Conservation (phyloP, 2,329 filamentous ascomycete species). For the Aspergillus nomiae region DNA sequence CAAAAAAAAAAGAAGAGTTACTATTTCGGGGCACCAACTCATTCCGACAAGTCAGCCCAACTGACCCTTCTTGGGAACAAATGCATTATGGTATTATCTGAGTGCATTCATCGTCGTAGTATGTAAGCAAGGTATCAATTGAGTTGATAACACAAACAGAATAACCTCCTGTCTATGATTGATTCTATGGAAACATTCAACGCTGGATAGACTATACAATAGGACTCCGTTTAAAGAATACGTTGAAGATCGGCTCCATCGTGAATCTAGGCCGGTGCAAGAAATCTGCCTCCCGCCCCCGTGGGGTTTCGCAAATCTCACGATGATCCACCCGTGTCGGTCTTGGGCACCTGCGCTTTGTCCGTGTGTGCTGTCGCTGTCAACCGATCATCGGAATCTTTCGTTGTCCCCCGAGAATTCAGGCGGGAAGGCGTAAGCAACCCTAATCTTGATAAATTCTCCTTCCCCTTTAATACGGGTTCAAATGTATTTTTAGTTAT, state of each 20-base stretch:
- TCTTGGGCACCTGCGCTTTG: conserved; percentile 1
- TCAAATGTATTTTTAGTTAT: not conserved
- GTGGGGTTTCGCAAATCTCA: conserved; percentile 12
- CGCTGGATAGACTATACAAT: not conserved
- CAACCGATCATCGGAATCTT: not conserved
- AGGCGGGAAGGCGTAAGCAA: not conserved
- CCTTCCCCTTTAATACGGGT: not conserved
- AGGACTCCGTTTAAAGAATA: not conserved
- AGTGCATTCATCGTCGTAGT: not conserved
- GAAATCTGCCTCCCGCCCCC: conserved; percentile 10
- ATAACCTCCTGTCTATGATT: not conserved
- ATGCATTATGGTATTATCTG: not conserved
- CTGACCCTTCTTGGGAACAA: not conserved
- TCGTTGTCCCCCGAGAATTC: not conserved
- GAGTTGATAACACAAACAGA: not conserved
- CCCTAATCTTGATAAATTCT: not conserved
- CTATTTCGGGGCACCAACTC: not conserved
- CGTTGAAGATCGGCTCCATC: not conserved
- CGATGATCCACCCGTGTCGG: conserved; percentile 11
- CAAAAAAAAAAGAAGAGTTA: not conserved
- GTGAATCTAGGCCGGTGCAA: not conserved
- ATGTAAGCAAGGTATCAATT: not conserved
- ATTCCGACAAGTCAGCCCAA: not conserved
- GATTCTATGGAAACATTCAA: not conserved
- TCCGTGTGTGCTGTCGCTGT: not conserved